Base-by-base conservation (phyloP, 2,329 filamentous ascomycete genomes). In the Talaromyces atroroseus region DNA sequence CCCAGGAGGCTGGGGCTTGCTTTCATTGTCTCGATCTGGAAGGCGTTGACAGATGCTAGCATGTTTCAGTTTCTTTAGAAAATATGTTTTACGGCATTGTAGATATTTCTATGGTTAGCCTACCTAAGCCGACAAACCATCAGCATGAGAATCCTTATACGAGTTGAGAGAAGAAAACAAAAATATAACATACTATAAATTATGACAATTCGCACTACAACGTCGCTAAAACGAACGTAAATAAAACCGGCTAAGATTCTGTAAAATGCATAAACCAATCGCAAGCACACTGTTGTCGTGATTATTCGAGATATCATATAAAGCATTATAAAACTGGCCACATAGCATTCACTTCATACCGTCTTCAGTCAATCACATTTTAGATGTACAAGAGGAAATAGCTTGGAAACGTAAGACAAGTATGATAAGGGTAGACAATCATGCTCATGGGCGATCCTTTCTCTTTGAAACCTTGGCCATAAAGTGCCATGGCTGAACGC, bases 401-500 rank as follows among this genome's bases (percentile, higher is more conserved):
- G 24, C 24, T 26, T 26, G 7, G 3, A 3, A 26, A 26, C 3
- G 7, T 26, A 3, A 26, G 24, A 4, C 24, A 26, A 26, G 24
- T 26, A 26, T 3, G 24, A 26, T 26, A 26, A 26, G 24, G 8
- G 11, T 32, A 5, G 29, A 32, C 10, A 8, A 2, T n/a, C 18
- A 38, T 18, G 26, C 47, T 50, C 24, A 58, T 36, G 56, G 50
- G 21, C 40, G 56, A 16, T 54, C 38, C 40, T 53, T 54, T 36
- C 56, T 40, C 56, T 54, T 58, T 23, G 45, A 47, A 21, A 42
- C 56, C 23, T 40, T 53, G 29, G 46, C 51, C 12, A 49, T 16
- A 46, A 58, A 54, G 24, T 58, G 51, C 56, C 56, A 58, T 18
- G 56, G 56, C 29, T 58, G 56, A 20, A 58, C 56, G 18, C 56